Conservation (phyloP, 495 filamentous ascomycete species). For the Staphylotrichum tortipilum region DNA sequence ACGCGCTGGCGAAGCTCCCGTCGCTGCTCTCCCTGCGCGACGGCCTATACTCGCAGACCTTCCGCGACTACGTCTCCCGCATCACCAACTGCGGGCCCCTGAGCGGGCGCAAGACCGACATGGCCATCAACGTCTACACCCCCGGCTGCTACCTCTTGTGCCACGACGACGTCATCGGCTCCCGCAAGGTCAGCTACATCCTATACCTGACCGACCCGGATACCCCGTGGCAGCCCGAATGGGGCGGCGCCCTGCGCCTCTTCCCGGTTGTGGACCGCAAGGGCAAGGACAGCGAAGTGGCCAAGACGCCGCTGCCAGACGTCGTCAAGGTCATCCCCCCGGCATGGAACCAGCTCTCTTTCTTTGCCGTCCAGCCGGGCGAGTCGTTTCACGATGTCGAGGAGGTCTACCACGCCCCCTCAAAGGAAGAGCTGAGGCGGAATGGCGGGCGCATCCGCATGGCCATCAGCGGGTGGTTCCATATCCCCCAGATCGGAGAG, state of each 20-base stretch:
- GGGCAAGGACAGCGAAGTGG: slow-evolving; percentile 57
- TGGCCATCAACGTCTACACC: slow-evolving; percentile 98
- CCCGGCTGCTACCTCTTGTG: slow-evolving; percentile 92
- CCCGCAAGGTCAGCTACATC: slow-evolving; percentile 87
- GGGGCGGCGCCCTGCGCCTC: slow-evolving; percentile 87
- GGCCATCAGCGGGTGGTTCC: slow-evolving; percentile 99
- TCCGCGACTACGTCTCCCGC: slow-evolving; percentile 77
- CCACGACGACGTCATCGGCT: slow-evolving; percentile 98
- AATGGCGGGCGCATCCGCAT: slow-evolving; percentile 72
- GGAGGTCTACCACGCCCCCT: slow-evolving; percentile 73
- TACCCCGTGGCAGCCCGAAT: slow-evolving; percentile 79
- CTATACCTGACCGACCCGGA: slow-evolving; percentile 93
- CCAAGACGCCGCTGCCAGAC: slow-evolving; percentile 69
- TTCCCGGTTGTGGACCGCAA: slow-evolving; percentile 64
- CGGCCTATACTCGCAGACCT: slow-evolving; percentile 81
- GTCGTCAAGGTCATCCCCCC: slow-evolving; percentile 73
- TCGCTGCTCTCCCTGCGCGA: slow-evolving; percentile 80
- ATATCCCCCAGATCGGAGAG: slow-evolving; percentile 92
- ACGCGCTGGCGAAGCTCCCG: slow-evolving; percentile 71
- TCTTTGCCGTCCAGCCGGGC: slow-evolving; percentile 96
- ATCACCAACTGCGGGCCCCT: slow-evolving; percentile 79
- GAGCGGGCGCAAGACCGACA: slow-evolving; percentile 93
- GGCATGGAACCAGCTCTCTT: slow-evolving; percentile 92
- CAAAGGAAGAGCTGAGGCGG: slow-evolving; percentile 44
- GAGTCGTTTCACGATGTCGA: slow-evolving; percentile 98